Conservation (phyloP, 2,329 filamentous ascomycete genomes). For the Cryphonectria radicalis region DNA sequence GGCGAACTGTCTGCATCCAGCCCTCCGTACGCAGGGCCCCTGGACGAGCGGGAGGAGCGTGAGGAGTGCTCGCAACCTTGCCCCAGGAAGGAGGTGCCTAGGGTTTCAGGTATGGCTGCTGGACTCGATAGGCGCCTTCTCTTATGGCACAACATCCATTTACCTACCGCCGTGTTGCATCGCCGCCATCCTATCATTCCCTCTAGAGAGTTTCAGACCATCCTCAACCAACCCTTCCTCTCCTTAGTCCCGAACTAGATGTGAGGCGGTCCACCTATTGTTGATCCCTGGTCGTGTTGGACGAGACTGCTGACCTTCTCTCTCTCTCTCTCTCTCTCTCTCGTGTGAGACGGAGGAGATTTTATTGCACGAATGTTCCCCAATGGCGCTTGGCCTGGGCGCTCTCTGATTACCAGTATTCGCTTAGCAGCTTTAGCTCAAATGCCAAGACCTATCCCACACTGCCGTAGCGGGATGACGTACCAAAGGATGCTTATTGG, state of each 20-base stretch:
- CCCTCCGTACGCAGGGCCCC: neutral
- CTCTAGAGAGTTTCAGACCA: neutral
- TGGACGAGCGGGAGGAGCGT: neutral
- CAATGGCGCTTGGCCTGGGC: neutral
- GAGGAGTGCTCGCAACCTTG: neutral
- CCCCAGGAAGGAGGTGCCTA: neutral
- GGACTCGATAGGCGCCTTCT: neutral
- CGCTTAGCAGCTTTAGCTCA: constrained; percentile 6
- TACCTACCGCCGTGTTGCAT: neutral
- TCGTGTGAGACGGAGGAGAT: neutral
- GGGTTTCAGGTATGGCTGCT: constrained; percentile 3
- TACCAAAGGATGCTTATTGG: neutral
- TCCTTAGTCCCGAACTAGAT: neutral
- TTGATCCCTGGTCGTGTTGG: neutral
- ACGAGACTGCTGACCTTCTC: neutral
- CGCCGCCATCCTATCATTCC: neutral
- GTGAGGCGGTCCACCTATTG: neutral
- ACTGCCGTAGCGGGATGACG: constrained; percentile 8
- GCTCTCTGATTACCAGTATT: neutral
- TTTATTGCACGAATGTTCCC: neutral
- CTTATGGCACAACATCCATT: neutral
- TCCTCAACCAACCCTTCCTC: neutral
- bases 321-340: neutral
- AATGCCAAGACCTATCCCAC: constrained; percentile 12
- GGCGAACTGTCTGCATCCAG: neutral